phyloP scores from a whole-genome alignment of 1,284 basidiomycete species.

The Cystobasidiaceae sp. region DNA sequence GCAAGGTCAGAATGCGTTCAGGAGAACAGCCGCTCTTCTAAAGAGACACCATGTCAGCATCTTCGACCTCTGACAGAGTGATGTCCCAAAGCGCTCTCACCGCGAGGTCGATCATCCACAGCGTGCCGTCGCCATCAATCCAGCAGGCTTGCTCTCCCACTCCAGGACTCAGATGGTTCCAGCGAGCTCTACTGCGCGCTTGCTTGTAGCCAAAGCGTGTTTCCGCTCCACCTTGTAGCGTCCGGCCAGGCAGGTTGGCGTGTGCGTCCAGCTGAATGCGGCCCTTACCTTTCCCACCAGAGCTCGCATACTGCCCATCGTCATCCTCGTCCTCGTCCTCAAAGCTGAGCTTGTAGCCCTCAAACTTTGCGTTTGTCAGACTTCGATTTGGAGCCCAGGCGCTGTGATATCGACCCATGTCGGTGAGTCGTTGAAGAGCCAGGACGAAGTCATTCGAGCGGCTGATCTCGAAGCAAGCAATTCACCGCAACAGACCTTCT shows the following conservation, averaged over 20 bases:
- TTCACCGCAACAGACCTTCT: too few species aligned
- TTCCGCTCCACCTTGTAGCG: conserved; percentile 25
- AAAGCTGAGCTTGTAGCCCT: conserved; percentile 64
- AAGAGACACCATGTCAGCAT: background rate
- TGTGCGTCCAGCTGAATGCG: conserved; percentile 18
- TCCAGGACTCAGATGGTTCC: conserved; percentile 53
- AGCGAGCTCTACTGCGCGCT: conserved; percentile 72
- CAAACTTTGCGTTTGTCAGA: conserved; percentile 74
- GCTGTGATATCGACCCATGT: too few species aligned
- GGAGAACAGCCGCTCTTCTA: background rate
- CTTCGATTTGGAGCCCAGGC: conserved; percentile 45
- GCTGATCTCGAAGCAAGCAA: too few species aligned
- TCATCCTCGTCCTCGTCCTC: conserved; percentile 13
- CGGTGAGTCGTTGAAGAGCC: too few species aligned
- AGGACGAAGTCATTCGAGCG: too few species aligned
- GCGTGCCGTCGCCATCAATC: conserved; percentile 18
- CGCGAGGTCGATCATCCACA: conserved; percentile 24
- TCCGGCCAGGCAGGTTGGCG: conserved; percentile 14
- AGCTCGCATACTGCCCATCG: background rate
- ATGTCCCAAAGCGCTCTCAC: background rate
- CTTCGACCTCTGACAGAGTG: background rate
- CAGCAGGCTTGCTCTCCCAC: conserved; percentile 17
- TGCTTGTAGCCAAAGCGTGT: conserved; percentile 63
- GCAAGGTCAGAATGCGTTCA: background rate
- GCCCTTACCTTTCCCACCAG: background rate